A percentile compares a stretch with the other conserved stretches of the same genome.
phyloP scores from a whole-genome alignment of 768 basidiomycete genomes.

The Hebeloma cylindrosporum region DNA sequence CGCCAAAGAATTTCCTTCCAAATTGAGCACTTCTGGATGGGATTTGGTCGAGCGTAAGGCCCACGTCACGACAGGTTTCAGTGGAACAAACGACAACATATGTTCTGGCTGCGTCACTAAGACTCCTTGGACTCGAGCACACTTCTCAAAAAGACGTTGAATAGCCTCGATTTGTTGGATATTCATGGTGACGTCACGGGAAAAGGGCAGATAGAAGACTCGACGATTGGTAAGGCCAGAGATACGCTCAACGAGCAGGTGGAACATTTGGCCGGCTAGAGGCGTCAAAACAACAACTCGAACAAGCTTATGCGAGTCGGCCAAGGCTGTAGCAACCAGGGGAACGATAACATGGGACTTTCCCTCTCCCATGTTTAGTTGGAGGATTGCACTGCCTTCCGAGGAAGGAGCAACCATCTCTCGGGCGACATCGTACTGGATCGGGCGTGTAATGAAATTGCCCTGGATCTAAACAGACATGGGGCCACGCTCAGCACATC shows the following conservation, averaged over 20 bases:
- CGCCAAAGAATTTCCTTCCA: slow-evolving; percentile 47
- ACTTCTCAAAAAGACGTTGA: slow-evolving; percentile 35
- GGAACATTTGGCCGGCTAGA: slow-evolving; percentile 48
- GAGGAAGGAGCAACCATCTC: slow-evolving; percentile 47
- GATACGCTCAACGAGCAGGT: slow-evolving; percentile 43
- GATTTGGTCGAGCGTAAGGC: too few relatives aligned
- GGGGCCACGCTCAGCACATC: too few relatives aligned
- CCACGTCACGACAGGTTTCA: too few relatives aligned
- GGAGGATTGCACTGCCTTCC: slow-evolving; percentile 38
- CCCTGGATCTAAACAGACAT: slow-evolving; percentile 40
- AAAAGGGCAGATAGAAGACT: slow-evolving; percentile 52
- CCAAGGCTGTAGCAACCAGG: slow-evolving; percentile 37
- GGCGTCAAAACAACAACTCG: slow-evolving; percentile 53
- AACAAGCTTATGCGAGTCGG: slow-evolving; percentile 43
- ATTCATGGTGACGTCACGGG: slow-evolving; percentile 34
- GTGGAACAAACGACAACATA: slow-evolving; percentile 52
- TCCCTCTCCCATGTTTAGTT: slow-evolving; percentile 62
- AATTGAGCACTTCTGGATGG: slow-evolving; percentile 52
- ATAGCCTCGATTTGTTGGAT: slow-evolving; percentile 23
- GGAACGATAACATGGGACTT: slow-evolving; percentile 56
- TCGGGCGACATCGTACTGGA: slow-evolving; percentile 41
- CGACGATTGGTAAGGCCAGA: slow-evolving; percentile 46
- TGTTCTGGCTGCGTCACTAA: slow-evolving; percentile 55
- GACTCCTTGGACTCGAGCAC: slow-evolving; percentile 40
- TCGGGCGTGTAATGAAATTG: slow-evolving; percentile 40